Evolutionary conservation across 2,329 filamentous ascomycete genomes (phyloP).

Genomic region (Sclerotinia subarctica): DNA sequence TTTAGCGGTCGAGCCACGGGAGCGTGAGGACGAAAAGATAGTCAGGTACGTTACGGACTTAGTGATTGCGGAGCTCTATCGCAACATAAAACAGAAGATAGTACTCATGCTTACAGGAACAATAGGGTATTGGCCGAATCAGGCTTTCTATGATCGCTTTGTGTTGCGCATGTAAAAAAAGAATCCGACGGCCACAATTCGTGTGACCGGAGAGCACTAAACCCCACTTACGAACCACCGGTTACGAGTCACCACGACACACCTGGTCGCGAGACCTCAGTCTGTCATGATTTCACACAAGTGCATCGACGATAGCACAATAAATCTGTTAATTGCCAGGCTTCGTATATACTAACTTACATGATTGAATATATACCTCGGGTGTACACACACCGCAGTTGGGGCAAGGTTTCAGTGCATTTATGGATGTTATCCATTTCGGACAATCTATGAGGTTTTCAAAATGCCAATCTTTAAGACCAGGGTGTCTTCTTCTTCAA

Average conservation of each 20-base stretch:
- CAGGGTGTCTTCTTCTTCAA: not conserved
- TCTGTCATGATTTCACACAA: not conserved
- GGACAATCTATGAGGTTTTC: not conserved
- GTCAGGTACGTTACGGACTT: constrained; percentile 60
- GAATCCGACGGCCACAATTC: not conserved
- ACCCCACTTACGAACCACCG: not conserved
- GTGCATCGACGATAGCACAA: not conserved
- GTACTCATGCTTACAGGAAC: constrained; percentile 33
- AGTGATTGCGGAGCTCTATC: constrained; percentile 12
- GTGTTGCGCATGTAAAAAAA: not conserved
- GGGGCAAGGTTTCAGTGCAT: not conserved
- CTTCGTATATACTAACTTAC: not conserved
- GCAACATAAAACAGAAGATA: constrained; percentile 13
- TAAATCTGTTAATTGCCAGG: not conserved
- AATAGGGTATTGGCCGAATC: constrained; percentile 58
- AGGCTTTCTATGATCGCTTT: constrained; percentile 50
- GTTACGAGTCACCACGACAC: not conserved
- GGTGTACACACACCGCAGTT: not conserved
- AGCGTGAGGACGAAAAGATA: constrained; percentile 99
- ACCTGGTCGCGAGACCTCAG: not conserved
- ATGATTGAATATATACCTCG: not conserved
- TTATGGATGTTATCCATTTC: not conserved
- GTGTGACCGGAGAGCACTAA: not conserved
- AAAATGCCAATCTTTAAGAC: not conserved
- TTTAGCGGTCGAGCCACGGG: constrained; percentile 85